Evolutionary conservation across 2,329 filamentous ascomycete species (phyloP).

Genomic region (Apiospora hydei): DNA sequence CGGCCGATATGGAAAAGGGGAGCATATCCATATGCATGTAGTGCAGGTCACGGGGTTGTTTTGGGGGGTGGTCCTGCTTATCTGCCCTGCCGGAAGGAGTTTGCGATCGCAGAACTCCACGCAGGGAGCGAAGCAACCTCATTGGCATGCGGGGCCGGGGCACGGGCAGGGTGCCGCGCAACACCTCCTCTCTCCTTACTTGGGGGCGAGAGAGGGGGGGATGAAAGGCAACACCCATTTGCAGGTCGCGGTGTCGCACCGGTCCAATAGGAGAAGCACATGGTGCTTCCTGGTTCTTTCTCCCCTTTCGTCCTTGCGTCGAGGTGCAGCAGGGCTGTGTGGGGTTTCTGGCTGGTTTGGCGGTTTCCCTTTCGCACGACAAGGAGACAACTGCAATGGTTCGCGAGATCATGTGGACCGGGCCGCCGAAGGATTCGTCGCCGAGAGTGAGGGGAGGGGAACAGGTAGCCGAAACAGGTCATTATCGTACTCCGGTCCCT

Average conservation of each 20-base stretch:
- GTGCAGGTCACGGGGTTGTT: background rate
- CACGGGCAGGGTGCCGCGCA: background rate
- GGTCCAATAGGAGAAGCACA: background rate
- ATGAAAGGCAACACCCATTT: background rate
- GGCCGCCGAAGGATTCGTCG: background rate
- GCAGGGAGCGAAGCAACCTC: background rate
- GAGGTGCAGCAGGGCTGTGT: conserved; percentile 2
- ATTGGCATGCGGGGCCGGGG: background rate
- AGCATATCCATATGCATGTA: background rate
- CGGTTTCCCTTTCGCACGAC: background rate
- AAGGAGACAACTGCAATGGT: conserved; percentile 11
- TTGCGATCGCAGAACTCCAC: conserved; percentile 16
- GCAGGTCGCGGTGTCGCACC: background rate
- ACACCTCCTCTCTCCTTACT: background rate
- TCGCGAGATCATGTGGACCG: conserved; percentile 13
- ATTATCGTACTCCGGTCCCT: conserved; percentile 17
- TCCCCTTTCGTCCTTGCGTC: background rate
- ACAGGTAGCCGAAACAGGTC: background rate
- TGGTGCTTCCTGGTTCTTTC: background rate
- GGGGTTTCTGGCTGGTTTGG: background rate
- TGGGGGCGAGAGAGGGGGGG: no score
- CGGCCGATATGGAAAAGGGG: background rate
- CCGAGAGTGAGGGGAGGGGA: background rate
- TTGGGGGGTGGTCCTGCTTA: background rate
- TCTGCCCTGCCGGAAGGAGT: conserved; percentile 1